Conservation (phyloP, 2,329 filamentous ascomycete genomes). For the Didymella lethalis region DNA sequence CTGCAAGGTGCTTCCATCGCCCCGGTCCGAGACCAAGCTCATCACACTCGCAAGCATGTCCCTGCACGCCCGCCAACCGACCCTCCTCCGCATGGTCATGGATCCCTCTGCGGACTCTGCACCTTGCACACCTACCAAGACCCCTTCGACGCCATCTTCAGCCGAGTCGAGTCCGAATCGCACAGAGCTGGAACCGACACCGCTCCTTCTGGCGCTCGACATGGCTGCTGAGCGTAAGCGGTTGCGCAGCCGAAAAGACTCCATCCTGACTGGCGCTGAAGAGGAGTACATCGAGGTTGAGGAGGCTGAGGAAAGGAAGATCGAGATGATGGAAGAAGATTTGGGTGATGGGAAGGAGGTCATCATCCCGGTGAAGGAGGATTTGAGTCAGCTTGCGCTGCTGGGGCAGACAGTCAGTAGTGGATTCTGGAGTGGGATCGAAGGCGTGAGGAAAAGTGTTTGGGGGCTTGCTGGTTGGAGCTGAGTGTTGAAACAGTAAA, state of each 20-base stretch:
- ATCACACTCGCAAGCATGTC: conserved; percentile 6
- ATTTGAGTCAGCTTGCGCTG: conserved; percentile 14
- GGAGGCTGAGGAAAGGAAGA: not conserved
- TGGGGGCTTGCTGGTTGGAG: conserved; percentile 18
- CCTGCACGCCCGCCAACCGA: conserved; percentile 15
- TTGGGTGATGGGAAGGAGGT: conserved; percentile 11
- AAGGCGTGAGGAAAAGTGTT: conserved; percentile 17
- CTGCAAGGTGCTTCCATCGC: not conserved
- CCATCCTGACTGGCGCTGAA: conserved; percentile 7
- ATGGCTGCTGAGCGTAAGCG: conserved; percentile 16
- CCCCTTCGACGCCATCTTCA: not conserved
- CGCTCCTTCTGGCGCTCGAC: conserved; percentile 16
- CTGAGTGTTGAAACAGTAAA: not conserved
- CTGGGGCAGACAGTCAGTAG: conserved; percentile 5
- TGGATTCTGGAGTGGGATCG: conserved; percentile 15
- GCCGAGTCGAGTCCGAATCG: not conserved
- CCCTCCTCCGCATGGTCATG: conserved; percentile 20
- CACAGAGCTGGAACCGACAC: conserved; percentile 17
- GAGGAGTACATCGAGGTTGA: not conserved
- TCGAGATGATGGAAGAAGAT: not conserved
- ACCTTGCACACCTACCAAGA: not conserved
- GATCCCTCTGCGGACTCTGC: not conserved
- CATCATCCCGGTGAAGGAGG: conserved; percentile 15
- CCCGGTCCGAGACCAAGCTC: no score
- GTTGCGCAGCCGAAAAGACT: conserved; percentile 6